Evolutionary conservation across 2,329 filamentous ascomycete species (phyloP).

Genomic region (Hypoxylon rubiginosum): DNA sequence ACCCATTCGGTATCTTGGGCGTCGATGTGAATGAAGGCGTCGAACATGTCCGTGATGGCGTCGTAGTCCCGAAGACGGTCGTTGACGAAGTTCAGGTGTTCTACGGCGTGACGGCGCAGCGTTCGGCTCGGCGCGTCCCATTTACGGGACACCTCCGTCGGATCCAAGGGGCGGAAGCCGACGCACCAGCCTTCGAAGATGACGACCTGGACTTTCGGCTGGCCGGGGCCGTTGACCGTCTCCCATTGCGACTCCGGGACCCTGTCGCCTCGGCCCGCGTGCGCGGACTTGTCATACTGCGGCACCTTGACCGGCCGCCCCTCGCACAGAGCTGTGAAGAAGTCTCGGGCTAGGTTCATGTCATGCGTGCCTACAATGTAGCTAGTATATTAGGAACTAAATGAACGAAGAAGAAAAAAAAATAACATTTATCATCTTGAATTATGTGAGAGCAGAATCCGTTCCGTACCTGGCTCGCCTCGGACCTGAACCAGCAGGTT

Average conservation of each 20-base stretch:
- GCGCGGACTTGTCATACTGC: conserved; percentile 86
- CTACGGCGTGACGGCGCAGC: conserved; percentile 62
- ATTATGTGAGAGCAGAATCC: conserved; percentile 28
- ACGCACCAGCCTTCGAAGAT: conserved; percentile 94
- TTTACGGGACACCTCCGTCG: conserved; percentile 65
- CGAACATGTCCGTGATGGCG: conserved; percentile 62
- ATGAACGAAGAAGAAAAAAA: no score
- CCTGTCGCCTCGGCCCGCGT: conserved; percentile 82
- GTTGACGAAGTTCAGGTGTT: conserved; percentile 66
- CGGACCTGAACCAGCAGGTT: conserved; percentile 85
- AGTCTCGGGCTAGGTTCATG: conserved; percentile 70
- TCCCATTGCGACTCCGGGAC: conserved; percentile 73
- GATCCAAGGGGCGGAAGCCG: conserved; percentile 77
- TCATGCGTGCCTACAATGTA: conserved; percentile 76
- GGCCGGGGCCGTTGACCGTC: conserved; percentile 64
- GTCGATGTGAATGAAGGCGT: conserved; percentile 72
- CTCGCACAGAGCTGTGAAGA: conserved; percentile 71
- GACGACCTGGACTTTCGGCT: conserved; percentile 71
- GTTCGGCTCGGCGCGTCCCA: conserved; percentile 65
- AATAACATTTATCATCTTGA: conserved; percentile 1
- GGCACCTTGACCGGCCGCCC: conserved; percentile 72
- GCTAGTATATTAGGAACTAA: conserved; percentile 25
- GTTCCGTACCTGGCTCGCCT: conserved; percentile 80
- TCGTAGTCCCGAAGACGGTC: conserved; percentile 63
- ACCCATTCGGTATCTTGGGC: conserved; percentile 81